These are phyloP conservation scores for Papiliotrema terrestris DNA, from an alignment of 1,284 basidiomycete species.

Conservation along the genomic window DNA sequence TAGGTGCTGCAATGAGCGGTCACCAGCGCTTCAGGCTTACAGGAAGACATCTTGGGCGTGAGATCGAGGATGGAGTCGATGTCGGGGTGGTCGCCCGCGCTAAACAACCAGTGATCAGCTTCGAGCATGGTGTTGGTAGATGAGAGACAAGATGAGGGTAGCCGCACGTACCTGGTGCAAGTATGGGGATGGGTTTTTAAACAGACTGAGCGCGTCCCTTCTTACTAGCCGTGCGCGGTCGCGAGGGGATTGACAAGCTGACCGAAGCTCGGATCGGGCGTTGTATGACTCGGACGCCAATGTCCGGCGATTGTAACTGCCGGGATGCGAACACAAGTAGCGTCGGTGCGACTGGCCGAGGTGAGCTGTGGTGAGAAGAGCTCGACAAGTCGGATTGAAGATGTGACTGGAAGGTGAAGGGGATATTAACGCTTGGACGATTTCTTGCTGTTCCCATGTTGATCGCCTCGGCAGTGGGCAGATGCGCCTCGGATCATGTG, in stretches of 20 bases:
- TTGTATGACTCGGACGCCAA: no score
- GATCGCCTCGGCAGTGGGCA: no score
- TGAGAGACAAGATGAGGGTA: not conserved
- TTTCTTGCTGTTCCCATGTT: not conserved
- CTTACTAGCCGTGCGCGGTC: not conserved
- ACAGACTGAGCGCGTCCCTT: not conserved
- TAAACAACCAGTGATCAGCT: conserved; percentile 1
- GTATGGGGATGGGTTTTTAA: not conserved
- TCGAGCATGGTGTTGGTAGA: not conserved
- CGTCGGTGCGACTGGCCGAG: no score
- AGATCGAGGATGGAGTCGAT: not conserved
- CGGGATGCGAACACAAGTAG: no score
- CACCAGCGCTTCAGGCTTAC: not conserved
- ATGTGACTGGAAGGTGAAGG: not conserved
- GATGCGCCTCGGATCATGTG: not conserved
- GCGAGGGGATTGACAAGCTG: not conserved
- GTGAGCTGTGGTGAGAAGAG: not conserved
- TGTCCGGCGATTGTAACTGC: no score
- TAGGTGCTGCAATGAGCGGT: not conserved
- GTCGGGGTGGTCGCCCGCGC: not conserved
- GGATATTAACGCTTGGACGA: not conserved
- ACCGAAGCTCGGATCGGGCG: not conserved
- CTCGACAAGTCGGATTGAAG: no score
- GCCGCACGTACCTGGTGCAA: not conserved
- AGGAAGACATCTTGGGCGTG: not conserved